Evolutionary conservation across 2,329 filamentous ascomycete species (phyloP).

Genomic region (Paecilomyces fulvus): DNA sequence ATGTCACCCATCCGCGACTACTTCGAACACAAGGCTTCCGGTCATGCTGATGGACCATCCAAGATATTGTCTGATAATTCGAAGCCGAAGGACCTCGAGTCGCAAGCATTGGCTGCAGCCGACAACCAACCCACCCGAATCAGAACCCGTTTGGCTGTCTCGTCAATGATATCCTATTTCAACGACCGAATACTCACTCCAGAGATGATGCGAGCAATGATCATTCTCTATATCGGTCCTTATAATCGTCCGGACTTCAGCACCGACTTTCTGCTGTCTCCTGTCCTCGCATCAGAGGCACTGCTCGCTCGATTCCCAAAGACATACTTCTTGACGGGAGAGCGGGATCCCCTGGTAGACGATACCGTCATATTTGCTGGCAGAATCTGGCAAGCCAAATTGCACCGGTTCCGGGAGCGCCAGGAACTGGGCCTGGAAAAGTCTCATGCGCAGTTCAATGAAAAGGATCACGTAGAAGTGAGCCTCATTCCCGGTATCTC

Average conservation of each 20-base stretch:
- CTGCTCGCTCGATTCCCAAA: slow-evolving; percentile 84
- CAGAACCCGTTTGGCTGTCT: slow-evolving; percentile 82
- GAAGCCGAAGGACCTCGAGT: slow-evolving; percentile 16
- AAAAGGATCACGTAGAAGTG: slow-evolving; percentile 71
- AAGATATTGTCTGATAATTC: slow-evolving; percentile 10
- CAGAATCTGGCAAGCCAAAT: slow-evolving; percentile 69
- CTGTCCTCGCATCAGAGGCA: slow-evolving; percentile 77
- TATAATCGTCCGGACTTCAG: slow-evolving; percentile 89
- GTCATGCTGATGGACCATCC: slow-evolving; percentile 14
- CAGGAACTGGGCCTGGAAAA: slow-evolving; percentile 49
- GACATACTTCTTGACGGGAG: slow-evolving; percentile 87
- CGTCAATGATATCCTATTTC: slow-evolving; percentile 97
- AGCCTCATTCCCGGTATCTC: slow-evolving; percentile 79
- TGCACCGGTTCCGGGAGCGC: slow-evolving; percentile 47
- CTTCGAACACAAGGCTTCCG: slow-evolving; percentile 19
- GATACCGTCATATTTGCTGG: slow-evolving; percentile 96
- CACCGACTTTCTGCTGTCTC: slow-evolving; percentile 83
- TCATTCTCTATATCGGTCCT: slow-evolving; percentile 91
- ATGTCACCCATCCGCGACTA: slow-evolving; percentile 22
- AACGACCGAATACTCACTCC: slow-evolving; percentile 90
- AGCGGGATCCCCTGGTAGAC: slow-evolving; percentile 90
- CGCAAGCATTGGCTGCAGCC: slow-evolving; percentile 23
- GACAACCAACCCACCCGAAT: slow-evolving; percentile 43
- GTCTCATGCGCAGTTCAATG: slow-evolving; percentile 53
- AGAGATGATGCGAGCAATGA: slow-evolving; percentile 99